phyloP scores from a whole-genome alignment of 768 basidiomycete species.

The Trametes gibbosa region DNA sequence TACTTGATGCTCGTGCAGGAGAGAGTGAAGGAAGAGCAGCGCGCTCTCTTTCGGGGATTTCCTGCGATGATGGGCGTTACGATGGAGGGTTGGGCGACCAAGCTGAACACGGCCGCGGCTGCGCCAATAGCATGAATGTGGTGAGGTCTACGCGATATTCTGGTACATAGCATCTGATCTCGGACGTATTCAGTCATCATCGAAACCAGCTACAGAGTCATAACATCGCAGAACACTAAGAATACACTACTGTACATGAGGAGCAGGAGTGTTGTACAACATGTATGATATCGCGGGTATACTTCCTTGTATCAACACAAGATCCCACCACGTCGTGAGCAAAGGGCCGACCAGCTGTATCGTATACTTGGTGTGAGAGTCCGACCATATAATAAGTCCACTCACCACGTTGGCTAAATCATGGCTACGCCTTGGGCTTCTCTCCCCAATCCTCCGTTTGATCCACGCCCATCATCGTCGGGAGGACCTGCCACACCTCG shows the following conservation, averaged over 20 bases:
- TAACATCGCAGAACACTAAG: neutral
- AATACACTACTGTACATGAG: neutral
- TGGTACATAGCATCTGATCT: neutral
- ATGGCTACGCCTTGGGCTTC: slow-evolving; percentile 2
- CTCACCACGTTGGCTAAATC: neutral
- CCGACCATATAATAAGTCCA: too few relatives aligned
- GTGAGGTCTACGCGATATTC: too few relatives aligned
- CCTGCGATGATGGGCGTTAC: slow-evolving; percentile 6
- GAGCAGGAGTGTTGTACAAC: neutral
- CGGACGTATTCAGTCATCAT: neutral
- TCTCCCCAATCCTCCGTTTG: slow-evolving; percentile 9
- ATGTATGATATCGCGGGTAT: neutral
- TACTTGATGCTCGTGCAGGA: neutral
- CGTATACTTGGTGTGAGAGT: too few relatives aligned
- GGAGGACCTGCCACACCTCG: slow-evolving; percentile 17
- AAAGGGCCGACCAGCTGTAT: too few relatives aligned
- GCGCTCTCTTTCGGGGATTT: neutral
- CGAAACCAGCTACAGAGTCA: neutral
- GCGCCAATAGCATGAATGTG: too few relatives aligned
- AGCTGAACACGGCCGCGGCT: neutral
- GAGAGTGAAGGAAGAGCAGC: neutral
- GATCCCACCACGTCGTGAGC: neutral
- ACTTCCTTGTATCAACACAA: neutral
- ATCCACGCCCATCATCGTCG: slow-evolving; percentile 14
- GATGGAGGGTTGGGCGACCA: neutral